Conservation (phyloP, 768 basidiomycete genomes). For the Mycena albidolilacea region DNA sequence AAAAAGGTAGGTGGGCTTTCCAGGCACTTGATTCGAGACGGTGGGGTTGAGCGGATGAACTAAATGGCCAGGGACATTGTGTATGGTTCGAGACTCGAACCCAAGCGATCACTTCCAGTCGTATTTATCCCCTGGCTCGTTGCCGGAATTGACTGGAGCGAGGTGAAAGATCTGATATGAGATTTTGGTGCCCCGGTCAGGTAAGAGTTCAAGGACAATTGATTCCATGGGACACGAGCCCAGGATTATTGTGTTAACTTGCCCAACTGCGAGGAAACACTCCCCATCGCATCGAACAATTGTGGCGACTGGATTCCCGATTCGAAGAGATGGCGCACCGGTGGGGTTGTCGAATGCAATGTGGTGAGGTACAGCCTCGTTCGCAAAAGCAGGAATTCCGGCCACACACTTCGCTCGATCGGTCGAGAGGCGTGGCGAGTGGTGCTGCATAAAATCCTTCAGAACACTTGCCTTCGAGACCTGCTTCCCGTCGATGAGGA, state of each 20-base stretch:
- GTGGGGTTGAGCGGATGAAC: too few species aligned
- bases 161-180: constrained; percentile 16
- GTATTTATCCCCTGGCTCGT: background rate
- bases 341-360: background rate
- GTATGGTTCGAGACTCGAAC: too few species aligned
- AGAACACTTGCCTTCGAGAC: background rate
- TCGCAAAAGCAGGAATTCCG: constrained; percentile 9
- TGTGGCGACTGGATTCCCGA: constrained; percentile 19
- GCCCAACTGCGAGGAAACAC: too few species aligned
- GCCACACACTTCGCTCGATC: constrained; percentile 11
- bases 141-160: background rate
- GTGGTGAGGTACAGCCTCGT: background rate
- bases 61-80: too few species aligned
- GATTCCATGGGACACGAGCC: background rate
- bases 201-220: constrained; percentile 4
- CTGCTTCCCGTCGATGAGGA: constrained; percentile 7
- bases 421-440: constrained; percentile 5
- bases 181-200: background rate
- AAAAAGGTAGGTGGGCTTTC: too few species aligned
- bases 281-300: too few species aligned
- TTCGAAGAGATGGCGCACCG: constrained; percentile 7
- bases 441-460: constrained; percentile 8
- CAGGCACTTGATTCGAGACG: too few species aligned
- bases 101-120: constrained; percentile 13
- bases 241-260: background rate